These are phyloP conservation scores for Glycine soja DNA, from an alignment of 306 rosid genomes.

Conservation along the genomic window DNA sequence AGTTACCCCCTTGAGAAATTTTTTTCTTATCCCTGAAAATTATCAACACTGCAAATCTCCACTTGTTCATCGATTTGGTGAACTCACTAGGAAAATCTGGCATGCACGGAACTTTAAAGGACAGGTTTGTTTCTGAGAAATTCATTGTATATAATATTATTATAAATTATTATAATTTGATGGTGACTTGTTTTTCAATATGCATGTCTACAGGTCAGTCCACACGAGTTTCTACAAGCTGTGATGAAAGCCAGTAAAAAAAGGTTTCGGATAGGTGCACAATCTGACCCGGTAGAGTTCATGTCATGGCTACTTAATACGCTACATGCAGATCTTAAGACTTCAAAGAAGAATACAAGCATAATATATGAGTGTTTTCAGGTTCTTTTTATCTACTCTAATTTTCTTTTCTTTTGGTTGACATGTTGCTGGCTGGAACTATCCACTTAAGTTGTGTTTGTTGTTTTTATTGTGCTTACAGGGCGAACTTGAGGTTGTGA, in stretches of 20 bases:
- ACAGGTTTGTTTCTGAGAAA: constrained; percentile 69
- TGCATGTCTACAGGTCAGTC: constrained; percentile 78
- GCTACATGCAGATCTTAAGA: constrained; percentile 81
- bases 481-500: constrained; percentile 98
- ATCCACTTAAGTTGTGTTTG: constrained; percentile 23
- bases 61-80: constrained; percentile 96
- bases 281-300: constrained; percentile 96
- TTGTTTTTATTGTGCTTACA: constrained; percentile 45
- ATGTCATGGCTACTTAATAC: constrained; percentile 98
- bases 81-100: constrained; percentile 98
- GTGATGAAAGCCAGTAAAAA: constrained; percentile 98
- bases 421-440: constrained; percentile 36
- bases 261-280: constrained; percentile 83
- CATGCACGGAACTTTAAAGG: constrained; percentile 96
- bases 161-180: constrained; percentile 5
- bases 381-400: constrained; percentile 54
- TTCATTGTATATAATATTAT: constrained; percentile 11
- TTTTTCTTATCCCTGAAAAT: constrained; percentile 89
- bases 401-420: constrained; percentile 40
- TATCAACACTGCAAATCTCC: constrained; percentile 85
- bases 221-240: constrained; percentile 95
- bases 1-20: constrained; percentile 91
- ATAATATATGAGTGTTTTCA: constrained; percentile 91
- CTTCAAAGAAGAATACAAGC: constrained; percentile 82
- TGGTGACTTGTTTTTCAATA: constrained; percentile 32